Conservation (phyloP, 257 asterid genomes). For the Gentiana straminea region DNA sequence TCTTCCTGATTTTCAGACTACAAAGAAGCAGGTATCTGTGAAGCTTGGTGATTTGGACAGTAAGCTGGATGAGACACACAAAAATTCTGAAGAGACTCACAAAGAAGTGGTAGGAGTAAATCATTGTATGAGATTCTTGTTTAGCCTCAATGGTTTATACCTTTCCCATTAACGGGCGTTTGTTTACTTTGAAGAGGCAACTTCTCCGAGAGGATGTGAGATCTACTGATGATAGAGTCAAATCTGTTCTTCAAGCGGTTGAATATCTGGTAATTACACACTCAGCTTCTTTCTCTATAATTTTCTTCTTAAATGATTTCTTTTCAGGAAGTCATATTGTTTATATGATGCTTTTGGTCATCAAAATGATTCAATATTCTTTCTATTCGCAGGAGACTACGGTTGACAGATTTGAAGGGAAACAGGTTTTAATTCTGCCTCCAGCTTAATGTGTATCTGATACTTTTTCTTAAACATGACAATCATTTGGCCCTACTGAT, state of each 20-base stretch:
- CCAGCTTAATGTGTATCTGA: slow-evolving; percentile 1
- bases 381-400: slow-evolving; percentile 55
- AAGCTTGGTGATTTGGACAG: slow-evolving; percentile 58
- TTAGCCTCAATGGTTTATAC: slow-evolving; percentile 4
- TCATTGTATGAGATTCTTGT: not conserved
- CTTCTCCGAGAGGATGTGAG: slow-evolving; percentile 55
- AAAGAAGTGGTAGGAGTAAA: slow-evolving; percentile 55
- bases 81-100: slow-evolving; percentile 36
- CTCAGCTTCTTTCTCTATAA: slow-evolving; percentile 5
- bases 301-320: not conserved
- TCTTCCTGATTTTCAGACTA: slow-evolving; percentile 39
- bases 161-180: slow-evolving; percentile 10
- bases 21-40: slow-evolving; percentile 58
- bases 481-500: slow-evolving; percentile 7
- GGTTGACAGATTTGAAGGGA: slow-evolving; percentile 69
- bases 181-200: slow-evolving; percentile 38
- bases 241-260: slow-evolving; percentile 61
- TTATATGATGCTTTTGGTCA: slow-evolving; percentile 8
- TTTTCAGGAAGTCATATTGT: not conserved
- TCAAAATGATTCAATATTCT: slow-evolving; percentile 12
- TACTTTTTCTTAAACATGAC: not conserved
- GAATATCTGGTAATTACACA: slow-evolving; percentile 51
- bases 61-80: slow-evolving; percentile 66
- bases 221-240: slow-evolving; percentile 40
- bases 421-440: slow-evolving; percentile 45